Evolutionary conservation across 176 grass and related monocot genomes (phyloP), one percentile per base, ranked within the genome.

Genomic region (Musa itinerans): DNA sequence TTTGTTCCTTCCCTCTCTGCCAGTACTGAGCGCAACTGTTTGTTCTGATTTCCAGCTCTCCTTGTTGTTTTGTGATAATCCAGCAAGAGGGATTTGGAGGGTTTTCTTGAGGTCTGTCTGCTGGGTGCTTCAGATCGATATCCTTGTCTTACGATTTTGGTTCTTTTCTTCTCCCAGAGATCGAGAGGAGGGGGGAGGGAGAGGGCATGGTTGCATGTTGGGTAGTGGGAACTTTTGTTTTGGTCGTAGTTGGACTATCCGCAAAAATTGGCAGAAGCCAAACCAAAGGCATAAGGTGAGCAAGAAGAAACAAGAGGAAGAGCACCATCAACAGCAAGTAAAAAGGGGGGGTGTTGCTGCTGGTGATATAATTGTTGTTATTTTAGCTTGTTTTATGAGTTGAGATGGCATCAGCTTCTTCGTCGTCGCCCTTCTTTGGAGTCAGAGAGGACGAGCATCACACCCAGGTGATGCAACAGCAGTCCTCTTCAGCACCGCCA

Each of bases 21-120:
- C 34, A 43, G 34, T 87, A 88, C 85, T 87, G 90, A 90, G 87
- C 87, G 90, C 88, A 90, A 97, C 85, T 90, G 83, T 89, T 93
- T 77, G 88, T 90, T 93, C 90, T 88, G 90, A 90, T 93, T 90
- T 90, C 88, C 79, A 83, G 81, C 83, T 85, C 78, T 14, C 84
- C 90, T 96, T 73, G 71, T 73, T 73, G 10, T 54, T 73, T 73
- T 61, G 57, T 73, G 71, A 24, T 27, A 16, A 55, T 73, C n/a
- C 20, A 54, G 71, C 20, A 73, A 73, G 71, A 73, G 80, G 72
- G 82, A 74, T 81, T 68, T 16, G 52, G 71, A 73, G 69, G 4
- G 49, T 20, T 66, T 66, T 66, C 1, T 11, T 26, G 15, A 62
- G 34, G 34, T 43, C 34, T 5, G 34, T 43, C 34, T 6, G 34